phyloP scores from a whole-genome alignment of 164 flowering plant species.

The Cinnamomum chago region DNA sequence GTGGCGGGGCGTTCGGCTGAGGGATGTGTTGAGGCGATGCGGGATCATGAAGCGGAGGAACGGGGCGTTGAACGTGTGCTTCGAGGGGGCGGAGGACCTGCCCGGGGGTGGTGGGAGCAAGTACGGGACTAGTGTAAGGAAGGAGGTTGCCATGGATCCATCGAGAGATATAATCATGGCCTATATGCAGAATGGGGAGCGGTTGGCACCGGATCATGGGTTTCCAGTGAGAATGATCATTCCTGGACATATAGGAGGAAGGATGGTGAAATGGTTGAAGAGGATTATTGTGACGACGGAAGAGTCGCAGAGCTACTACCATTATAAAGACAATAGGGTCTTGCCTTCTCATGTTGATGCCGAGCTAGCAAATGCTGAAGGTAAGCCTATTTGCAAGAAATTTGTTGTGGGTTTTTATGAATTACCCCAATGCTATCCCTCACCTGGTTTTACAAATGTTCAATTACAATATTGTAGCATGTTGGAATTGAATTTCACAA shows the following conservation, averaged over 20 bases:
- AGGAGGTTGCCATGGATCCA: slow-evolving; percentile 76
- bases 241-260: slow-evolving; percentile 90
- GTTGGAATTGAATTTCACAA: too few species aligned
- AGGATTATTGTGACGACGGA: slow-evolving; percentile 63
- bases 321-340: slow-evolving; percentile 74
- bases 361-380: slow-evolving; percentile 83
- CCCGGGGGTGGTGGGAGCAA: slow-evolving; percentile 98
- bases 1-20: slow-evolving; percentile 76
- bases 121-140: slow-evolving; percentile 70
- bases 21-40: slow-evolving; percentile 57
- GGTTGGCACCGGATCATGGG: slow-evolving; percentile 77
- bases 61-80: slow-evolving; percentile 78
- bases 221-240: slow-evolving; percentile 84
- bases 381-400: slow-evolving; percentile 24
- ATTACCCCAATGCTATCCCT: not conserved
- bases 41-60: slow-evolving; percentile 45
- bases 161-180: slow-evolving; percentile 75
- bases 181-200: slow-evolving; percentile 92
- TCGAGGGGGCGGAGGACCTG: slow-evolving; percentile 88
- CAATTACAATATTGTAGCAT: not conserved
- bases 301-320: slow-evolving; percentile 72
- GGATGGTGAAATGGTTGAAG: slow-evolving; percentile 95
- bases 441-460: not conserved
- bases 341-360: slow-evolving; percentile 91
- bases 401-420: not conserved